Percentiles rank a stretch among this genome's conserved stretches.
Conservation (phyloP, 2,329 filamentous ascomycete genomes). For the Colletotrichum musae region DNA sequence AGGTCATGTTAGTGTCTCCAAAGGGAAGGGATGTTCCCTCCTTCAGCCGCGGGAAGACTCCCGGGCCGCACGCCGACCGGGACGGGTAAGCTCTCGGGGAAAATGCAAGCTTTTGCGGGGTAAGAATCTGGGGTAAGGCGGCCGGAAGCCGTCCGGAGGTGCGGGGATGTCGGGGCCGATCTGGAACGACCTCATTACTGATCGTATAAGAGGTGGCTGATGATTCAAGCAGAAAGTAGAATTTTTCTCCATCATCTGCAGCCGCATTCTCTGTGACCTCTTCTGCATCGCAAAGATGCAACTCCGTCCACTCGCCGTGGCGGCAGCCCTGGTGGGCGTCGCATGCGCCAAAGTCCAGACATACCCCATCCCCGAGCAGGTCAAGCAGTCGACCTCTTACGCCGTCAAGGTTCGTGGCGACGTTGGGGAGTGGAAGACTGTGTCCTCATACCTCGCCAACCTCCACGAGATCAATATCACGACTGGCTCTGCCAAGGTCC, state of each 20-base stretch:
- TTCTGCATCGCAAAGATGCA: background rate
- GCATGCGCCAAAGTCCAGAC: background rate
- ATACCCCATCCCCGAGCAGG: background rate
- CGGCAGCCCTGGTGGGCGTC: background rate
- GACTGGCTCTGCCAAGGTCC: slow-evolving; percentile 10
- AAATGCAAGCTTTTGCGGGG: slow-evolving; percentile 3
- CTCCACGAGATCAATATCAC: slow-evolving; percentile 27
- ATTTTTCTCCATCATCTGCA: no score
- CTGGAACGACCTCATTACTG: background rate
- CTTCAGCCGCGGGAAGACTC: background rate
- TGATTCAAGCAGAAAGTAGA: no score
- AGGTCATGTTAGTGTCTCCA: background rate
- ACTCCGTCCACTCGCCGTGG: background rate
- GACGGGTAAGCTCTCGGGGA: slow-evolving; percentile 5
- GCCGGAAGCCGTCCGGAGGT: background rate
- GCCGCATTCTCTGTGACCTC: no score
- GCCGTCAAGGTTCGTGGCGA: background rate
- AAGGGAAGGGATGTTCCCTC: background rate
- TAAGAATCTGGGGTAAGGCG: background rate
- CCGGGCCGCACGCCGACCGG: background rate
- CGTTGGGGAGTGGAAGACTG: slow-evolving; percentile 1
- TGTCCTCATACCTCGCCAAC: slow-evolving; percentile 1
- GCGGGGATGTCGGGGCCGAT: background rate
- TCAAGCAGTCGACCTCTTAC: slow-evolving; percentile 3
- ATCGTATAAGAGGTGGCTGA: background rate